Evolutionary conservation across 148 eudicot genomes (phyloP).

Genomic region (Vaccinium darrowii): DNA sequence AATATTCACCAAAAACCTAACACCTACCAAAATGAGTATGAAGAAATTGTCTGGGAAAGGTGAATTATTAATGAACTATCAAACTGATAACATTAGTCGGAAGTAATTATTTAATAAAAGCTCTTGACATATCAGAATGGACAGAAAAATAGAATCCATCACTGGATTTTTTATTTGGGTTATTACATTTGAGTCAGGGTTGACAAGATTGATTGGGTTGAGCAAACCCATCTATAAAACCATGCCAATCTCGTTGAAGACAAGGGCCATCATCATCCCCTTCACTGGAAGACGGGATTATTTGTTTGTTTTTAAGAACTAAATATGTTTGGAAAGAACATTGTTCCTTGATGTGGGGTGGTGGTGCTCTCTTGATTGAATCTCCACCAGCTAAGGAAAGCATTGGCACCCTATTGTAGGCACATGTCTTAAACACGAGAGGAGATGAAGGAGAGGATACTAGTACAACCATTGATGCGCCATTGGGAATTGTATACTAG

Average conservation of each 20-base stretch:
- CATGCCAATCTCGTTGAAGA: not conserved
- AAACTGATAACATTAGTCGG: not conserved
- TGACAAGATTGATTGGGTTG: not conserved
- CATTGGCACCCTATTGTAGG: not conserved
- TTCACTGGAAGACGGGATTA: not conserved
- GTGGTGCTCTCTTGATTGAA: not conserved
- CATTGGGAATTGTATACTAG: not conserved
- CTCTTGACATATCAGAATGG: not conserved
- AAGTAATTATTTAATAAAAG: not conserved
- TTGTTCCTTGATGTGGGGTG: not conserved
- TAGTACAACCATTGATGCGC: not conserved
- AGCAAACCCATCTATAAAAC: not conserved
- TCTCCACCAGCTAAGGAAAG: not conserved
- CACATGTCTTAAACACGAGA: not conserved
- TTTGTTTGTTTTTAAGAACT: not conserved
- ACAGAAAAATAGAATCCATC: not conserved
- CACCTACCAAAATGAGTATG: not conserved
- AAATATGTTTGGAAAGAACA: not conserved
- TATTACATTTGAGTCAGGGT: not conserved
- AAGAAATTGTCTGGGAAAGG: not conserved
- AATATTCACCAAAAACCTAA: not conserved
- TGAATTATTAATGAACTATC: not conserved
- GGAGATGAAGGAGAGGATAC: not conserved
- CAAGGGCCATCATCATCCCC: not conserved
- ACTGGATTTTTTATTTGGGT: not conserved